phyloP scores from a whole-genome alignment of 441 rosid genomes.

The Bruguiera hainesii region DNA sequence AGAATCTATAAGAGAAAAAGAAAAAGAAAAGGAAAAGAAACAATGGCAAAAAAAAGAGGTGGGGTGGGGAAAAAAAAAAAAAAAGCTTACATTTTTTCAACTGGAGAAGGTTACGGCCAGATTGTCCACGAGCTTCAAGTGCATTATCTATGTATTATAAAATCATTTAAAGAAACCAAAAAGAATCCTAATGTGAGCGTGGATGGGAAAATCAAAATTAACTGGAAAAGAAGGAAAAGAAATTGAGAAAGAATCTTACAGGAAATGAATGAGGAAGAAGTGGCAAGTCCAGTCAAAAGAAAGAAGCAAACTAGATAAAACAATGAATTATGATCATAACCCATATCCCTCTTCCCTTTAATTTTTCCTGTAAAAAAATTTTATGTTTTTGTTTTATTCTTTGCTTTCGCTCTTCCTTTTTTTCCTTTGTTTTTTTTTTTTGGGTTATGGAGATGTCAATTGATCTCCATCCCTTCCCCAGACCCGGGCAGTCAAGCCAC shows the following conservation, averaged over 20 bases:
- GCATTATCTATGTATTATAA: slow-evolving; percentile 41
- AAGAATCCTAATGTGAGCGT: background rate
- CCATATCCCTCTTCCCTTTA: slow-evolving; percentile 20
- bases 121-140: slow-evolving; percentile 30
- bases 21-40: background rate
- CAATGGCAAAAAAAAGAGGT: background rate
- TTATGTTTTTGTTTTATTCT: background rate
- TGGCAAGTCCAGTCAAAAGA: slow-evolving; percentile 30
- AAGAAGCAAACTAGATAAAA: slow-evolving; percentile 23
- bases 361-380: too few species aligned
- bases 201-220: background rate
- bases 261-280: slow-evolving; percentile 41
- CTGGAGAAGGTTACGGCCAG: slow-evolving; percentile 64
- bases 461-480: slow-evolving; percentile 24
- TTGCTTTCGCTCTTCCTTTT: background rate
- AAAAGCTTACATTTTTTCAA: slow-evolving; percentile 35
- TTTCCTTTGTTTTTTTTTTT: background rate
- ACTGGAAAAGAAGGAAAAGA: background rate
- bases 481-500: slow-evolving; percentile 1
- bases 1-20: background rate
- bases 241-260: slow-evolving; percentile 23
- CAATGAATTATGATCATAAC: slow-evolving; percentile 14
- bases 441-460: slow-evolving; percentile 29
- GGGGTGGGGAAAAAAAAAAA: background rate
- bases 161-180: background rate